phyloP scores from a whole-genome alignment of 192 early-diverging fungal genomes.

The Coemansia biformis region DNA sequence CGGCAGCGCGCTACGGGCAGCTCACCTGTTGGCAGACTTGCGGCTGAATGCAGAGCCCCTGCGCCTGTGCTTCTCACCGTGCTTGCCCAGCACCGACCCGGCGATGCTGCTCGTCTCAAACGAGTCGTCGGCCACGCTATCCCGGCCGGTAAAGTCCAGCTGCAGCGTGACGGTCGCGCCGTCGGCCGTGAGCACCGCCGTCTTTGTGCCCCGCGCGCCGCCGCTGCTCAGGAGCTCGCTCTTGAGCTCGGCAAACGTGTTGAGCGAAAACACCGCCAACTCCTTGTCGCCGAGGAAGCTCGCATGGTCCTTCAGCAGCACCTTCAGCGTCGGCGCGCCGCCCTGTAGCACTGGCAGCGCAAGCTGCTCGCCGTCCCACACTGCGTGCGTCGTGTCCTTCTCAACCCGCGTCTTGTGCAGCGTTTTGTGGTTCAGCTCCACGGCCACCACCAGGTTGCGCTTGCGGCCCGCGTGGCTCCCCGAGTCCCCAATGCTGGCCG shows the following conservation, averaged over 20 bases:
- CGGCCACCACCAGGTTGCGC: conserved; percentile 34
- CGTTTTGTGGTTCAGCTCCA: conserved; percentile 45
- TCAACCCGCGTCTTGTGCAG: conserved; percentile 44
- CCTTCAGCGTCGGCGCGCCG: conserved; percentile 19
- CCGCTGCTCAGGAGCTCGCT: conserved; percentile 16
- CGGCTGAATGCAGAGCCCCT: conserved; percentile 41
- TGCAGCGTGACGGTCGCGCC: conserved; percentile 9
- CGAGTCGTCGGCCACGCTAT: conserved; percentile 6
- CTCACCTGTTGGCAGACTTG: conserved; percentile 28
- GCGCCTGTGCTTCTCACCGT: conserved; percentile 34
- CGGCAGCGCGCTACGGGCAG: too few relatives aligned
- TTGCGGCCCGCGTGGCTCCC: conserved; percentile 9
- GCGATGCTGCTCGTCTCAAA: conserved; percentile 27
- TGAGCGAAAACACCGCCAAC: conserved; percentile 24
- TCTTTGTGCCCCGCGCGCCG: conserved; percentile 7
- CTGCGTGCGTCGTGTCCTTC: conserved; percentile 26
- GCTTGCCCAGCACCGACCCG: conserved; percentile 16
- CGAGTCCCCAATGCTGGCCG: conserved; percentile 15
- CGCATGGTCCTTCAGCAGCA: conserved; percentile 42
- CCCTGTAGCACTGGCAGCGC: conserved; percentile 41
- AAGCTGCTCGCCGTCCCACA: conserved; percentile 26
- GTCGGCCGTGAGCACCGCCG: conserved; percentile 13
- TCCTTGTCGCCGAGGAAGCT: conserved; percentile 49
- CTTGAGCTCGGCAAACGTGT: conserved; percentile 35
- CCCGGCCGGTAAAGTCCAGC: conserved; percentile 23